A percentile compares a stretch with the other conserved stretches of the same genome.
phyloP scores from a whole-genome alignment of 495 filamentous ascomycete genomes.

The Daldinia grandis region DNA sequence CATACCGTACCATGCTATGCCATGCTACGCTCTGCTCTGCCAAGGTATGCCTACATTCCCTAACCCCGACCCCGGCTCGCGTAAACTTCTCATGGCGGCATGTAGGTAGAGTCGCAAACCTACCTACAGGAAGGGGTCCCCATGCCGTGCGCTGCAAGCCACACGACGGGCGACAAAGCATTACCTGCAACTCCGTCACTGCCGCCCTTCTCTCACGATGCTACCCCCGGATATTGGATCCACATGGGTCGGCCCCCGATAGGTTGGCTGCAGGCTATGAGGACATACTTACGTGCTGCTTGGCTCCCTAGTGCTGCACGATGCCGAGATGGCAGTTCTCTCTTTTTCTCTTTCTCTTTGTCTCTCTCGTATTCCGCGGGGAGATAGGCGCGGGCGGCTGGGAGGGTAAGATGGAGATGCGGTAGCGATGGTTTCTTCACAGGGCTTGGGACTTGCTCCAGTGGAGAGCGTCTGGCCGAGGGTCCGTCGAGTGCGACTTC shows the following conservation, averaged over 20 bases:
- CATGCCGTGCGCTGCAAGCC: slow-evolving; percentile 28
- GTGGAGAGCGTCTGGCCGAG: background rate
- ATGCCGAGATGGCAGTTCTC: slow-evolving; percentile 3
- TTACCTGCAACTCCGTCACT: slow-evolving; percentile 6
- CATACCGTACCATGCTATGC: background rate
- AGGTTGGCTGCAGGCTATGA: slow-evolving; percentile 24
- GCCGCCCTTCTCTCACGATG: background rate
- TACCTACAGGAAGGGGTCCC: slow-evolving; percentile 28
- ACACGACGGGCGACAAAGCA: slow-evolving; percentile 17
- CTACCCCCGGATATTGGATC: slow-evolving; percentile 29
- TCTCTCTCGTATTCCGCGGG: background rate
- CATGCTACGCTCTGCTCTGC: background rate
- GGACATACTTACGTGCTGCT: background rate
- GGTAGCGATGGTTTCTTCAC: background rate
- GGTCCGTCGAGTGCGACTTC: background rate
- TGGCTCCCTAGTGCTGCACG: slow-evolving; percentile 14
- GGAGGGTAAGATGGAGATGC: background rate
- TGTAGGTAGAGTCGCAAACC: slow-evolving; percentile 4
- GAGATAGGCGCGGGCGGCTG: background rate
- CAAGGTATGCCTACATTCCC: background rate
- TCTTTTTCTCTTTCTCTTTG: background rate
- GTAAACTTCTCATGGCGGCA: background rate
- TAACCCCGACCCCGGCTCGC: slow-evolving; percentile 11
- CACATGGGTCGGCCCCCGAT: slow-evolving; percentile 19
- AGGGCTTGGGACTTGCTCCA: background rate